Percentiles rank a stretch among this genome's conserved stretches.
phyloP scores from a whole-genome alignment of 1,139 yeast species.

The Candida sp. region DNA sequence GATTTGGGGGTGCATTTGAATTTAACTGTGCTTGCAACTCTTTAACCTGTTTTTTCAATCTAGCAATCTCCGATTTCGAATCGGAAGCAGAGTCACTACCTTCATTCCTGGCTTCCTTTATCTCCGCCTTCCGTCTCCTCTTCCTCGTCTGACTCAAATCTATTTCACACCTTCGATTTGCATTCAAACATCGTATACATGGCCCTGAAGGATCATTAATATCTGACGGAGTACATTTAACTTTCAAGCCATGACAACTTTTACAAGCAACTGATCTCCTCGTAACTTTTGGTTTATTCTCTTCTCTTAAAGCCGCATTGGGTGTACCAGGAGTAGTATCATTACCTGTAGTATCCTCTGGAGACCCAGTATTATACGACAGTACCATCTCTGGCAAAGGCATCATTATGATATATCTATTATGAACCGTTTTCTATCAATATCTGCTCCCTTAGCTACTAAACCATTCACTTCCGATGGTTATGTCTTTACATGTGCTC shows the following conservation, averaged over 20 bases:
- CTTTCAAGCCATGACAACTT: constrained; percentile 77
- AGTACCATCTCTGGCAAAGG: not conserved
- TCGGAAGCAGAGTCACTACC: constrained; percentile 6
- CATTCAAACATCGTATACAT: constrained; percentile 70
- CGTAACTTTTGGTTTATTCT: constrained; percentile 13
- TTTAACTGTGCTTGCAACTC: constrained; percentile 18
- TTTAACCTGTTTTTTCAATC: constrained; percentile 18
- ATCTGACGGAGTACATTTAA: constrained; percentile 76
- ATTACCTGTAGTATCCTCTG: not conserved
- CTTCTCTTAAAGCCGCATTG: not conserved
- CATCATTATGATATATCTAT: not conserved
- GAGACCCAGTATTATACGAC: not conserved
- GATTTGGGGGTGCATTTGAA: constrained; percentile 2
- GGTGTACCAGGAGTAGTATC: not conserved
- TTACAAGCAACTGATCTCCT: constrained; percentile 62
- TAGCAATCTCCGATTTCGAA: constrained; percentile 9
- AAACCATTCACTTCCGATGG: not conserved
- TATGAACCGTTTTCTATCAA: not conserved
- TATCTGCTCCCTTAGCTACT: not conserved
- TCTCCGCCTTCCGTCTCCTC: constrained; percentile 39
- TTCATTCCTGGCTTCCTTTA: constrained; percentile 14
- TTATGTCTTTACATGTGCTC: not conserved
- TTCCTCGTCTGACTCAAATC: constrained; percentile 61
- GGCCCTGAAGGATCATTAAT: constrained; percentile 55
- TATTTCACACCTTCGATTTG: constrained; percentile 63